Conservation (phyloP, 2,329 filamentous ascomycete genomes). For the Pyricularia sp. region DNA sequence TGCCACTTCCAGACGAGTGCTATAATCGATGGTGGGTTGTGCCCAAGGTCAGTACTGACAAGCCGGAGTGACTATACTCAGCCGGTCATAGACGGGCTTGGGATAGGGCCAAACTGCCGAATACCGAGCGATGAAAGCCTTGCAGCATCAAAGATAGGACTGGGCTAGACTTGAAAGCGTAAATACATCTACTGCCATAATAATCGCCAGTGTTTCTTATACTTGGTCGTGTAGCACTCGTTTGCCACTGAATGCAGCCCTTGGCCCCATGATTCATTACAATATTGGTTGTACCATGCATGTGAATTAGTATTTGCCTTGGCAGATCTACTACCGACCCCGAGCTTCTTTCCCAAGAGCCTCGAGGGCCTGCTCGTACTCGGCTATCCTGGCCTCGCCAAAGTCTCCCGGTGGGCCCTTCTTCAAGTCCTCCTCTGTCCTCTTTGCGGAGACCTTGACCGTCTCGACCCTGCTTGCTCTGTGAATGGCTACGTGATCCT, state of each 20-base stretch:
- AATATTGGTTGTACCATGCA: neutral
- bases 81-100: neutral
- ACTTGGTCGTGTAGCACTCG: neutral
- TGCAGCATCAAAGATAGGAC: neutral
- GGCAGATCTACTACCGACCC: neutral
- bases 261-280: neutral
- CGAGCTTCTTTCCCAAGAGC: constrained; percentile 52
- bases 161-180: neutral
- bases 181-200: neutral
- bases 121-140: neutral
- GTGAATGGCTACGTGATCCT: constrained; percentile 21
- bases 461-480: constrained; percentile 36
- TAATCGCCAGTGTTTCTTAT: neutral
- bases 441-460: constrained; percentile 34
- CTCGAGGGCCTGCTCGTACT: constrained; percentile 49
- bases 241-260: too few species aligned
- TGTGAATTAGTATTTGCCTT: too few species aligned
- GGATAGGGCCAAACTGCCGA: neutral
- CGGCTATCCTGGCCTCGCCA: constrained; percentile 32
- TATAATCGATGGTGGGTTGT: constrained; percentile 61
- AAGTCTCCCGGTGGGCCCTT: constrained; percentile 20
- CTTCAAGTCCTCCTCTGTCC: constrained; percentile 25
- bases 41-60: constrained; percentile 30
- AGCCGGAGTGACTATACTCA: neutral
- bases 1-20: constrained; percentile 41